Evolutionary conservation across 306 rosid genomes (phyloP), one percentile per base, ranked within the genome.

Genomic region (Quercus suber): DNA sequence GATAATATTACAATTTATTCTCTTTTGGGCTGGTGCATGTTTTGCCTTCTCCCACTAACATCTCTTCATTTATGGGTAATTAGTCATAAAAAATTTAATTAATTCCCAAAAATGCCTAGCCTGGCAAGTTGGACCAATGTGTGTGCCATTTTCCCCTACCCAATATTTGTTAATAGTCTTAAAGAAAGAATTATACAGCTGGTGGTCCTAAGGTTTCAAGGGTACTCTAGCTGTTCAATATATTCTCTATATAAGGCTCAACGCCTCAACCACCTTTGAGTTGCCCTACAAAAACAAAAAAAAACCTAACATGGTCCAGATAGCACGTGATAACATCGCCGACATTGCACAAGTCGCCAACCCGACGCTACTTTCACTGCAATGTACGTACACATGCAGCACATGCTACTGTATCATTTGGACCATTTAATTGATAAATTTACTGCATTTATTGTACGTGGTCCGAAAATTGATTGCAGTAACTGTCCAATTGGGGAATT

Each of bases 221-320:
- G 41, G 14, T 23, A 14, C 69, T 13, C 37, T 63, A 61, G 81
- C 35, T 53, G 83, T 28, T 12, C 75, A 49, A 49, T 49, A 41
- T 41, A 41, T 7, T 41, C 45, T 8, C 3, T 63, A 43, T 53
- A 13, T 35, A 27, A 76, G 69, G 52, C 78, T 68, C 55, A 59
- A 78, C 51, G 35, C 71, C 41, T 83, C 30, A 83, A 67, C 86
- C 21, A 74, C 75, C 43, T 58, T 52, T 52, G 77, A 73, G 3
- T 73, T 73, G 75, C 15, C 56, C 65, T 52, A 37, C 55, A 72
- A 72, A 74, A 60, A 75, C 79, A 70, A 43, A 74, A 60, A 75
- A 81, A 70, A 43, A 52, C 41, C 30, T 18, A 73, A 59, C 25
- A 81, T 87, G 96, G 98, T 84, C 98, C 93, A 92, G 83, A 82